Evolutionary conservation across 1,284 basidiomycete species (phyloP), one percentile per base, ranked within the genome.

Genomic region (Fistulinella cinereoalba): DNA sequence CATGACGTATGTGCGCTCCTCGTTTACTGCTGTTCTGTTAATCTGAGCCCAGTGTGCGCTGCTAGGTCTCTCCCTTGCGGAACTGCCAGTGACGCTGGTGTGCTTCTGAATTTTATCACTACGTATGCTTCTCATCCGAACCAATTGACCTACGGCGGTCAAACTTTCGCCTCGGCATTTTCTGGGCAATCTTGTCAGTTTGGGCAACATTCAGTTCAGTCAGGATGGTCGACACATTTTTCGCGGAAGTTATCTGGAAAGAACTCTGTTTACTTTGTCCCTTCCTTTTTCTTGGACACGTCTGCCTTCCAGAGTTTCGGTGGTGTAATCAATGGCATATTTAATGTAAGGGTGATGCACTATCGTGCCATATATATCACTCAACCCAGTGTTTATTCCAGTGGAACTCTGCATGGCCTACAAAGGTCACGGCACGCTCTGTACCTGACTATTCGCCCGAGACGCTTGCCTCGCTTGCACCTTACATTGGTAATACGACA

Each of bases 181-280:
- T 72, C 87, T 3, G 90, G 90, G n/a, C 83, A 89, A 54, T 67
- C 73, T 37, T 91, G 87, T 61, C 71, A 67, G 0, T 91, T 91
- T 58, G 89, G 88, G 41, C 77, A 79, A 56, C 63, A 53, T 10
- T 77, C 68, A 40, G 69, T 69, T 15, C 53, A 66, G 3, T 63
- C 74, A 2, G 85, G 81, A 36, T 87, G 85, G 85, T 67, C 63
- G 37, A 66, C 69, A 0, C 75, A 85, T 56, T 85, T 84, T 56
- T 64, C 71, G 16, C 67, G 73, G 43, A 73, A 77, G 49, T 61
- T 83, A 22, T 58, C 66, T 1, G 74, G 71, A 11, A 51, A 69
- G 46, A 73, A 74, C 43, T 65, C 76, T 23, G 76, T 85, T 18
- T 71, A 75, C 53, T 87, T 87, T 57, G 74, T 84, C 0, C 83